These are phyloP conservation scores for Nepenthes gracilis DNA, from an alignment of 148 eudicot genomes.

Conservation along the genomic window DNA sequence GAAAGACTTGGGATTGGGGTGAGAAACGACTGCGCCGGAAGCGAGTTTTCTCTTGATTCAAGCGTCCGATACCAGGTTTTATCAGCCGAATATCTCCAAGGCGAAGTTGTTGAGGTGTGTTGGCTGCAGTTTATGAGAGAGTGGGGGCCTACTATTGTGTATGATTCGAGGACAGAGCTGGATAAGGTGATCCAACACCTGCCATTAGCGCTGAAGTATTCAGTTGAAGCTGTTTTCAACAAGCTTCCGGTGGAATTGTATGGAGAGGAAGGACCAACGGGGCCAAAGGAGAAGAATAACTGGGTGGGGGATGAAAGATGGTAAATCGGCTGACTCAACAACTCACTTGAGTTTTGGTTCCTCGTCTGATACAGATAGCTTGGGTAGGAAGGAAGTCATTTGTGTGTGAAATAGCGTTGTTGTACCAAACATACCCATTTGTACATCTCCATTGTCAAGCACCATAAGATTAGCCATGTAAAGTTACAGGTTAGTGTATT, in stretches of 20 bases:
- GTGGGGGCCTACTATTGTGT: conserved; percentile 74
- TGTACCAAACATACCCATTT: too few relatives aligned
- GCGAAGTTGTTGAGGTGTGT: conserved; percentile 38
- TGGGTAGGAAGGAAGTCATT: too few relatives aligned
- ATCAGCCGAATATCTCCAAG: conserved; percentile 77
- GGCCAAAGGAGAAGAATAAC: conserved; percentile 94
- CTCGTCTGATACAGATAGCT: too few relatives aligned
- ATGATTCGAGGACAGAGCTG: conserved; percentile 52
- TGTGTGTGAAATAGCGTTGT: too few relatives aligned
- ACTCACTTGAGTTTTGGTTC: too few relatives aligned
- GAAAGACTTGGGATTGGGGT: conserved; percentile 65
- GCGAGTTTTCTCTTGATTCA: conserved; percentile 49
- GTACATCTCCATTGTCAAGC: too few relatives aligned
- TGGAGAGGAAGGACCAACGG: conserved; percentile 79
- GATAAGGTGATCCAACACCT: conserved; percentile 42
- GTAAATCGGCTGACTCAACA: conserved; percentile 10
- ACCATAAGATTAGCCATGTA: too few relatives aligned
- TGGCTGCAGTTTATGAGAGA: conserved; percentile 87
- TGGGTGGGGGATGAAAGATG: conserved; percentile 88
- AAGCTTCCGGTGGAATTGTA: conserved; percentile 61
- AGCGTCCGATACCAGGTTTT: conserved; percentile 48
- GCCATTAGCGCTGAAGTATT: conserved; percentile 30
- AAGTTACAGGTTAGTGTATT: too few relatives aligned
- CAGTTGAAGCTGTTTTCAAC: conserved; percentile 25
- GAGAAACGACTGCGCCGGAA: conserved; percentile 62